A percentile compares a stretch with the other conserved stretches of the same genome.
These are phyloP conservation scores for Blastomyces parvus DNA, from an alignment of 2,329 filamentous ascomycete genomes.

Conservation along the genomic window DNA sequence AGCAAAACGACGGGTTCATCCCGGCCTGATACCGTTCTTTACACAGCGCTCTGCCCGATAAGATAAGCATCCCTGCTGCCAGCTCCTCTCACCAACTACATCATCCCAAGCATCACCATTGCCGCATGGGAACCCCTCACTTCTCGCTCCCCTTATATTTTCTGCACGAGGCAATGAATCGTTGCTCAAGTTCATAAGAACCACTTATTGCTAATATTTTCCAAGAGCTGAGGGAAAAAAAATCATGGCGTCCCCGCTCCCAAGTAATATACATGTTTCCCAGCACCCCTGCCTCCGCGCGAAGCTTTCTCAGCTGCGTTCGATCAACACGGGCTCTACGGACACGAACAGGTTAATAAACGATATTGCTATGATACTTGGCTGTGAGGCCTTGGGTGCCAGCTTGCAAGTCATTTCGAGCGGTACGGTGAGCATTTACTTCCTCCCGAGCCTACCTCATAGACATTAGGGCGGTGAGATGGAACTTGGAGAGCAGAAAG, in stretches of 20 bases:
- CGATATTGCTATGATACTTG: conserved; percentile 75
- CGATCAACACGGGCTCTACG: conserved; percentile 55
- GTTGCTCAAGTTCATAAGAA: not conserved
- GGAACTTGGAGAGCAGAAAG: not conserved
- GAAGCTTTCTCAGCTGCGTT: conserved; percentile 85
- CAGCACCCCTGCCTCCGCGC: conserved; percentile 74
- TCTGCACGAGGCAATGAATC: not conserved
- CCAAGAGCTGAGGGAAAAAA: not conserved
- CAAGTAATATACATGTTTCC: conserved; percentile 61
- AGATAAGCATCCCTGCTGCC: not conserved
- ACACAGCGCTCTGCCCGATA: not conserved
- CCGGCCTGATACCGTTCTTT: not conserved
- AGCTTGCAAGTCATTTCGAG: conserved; percentile 50
- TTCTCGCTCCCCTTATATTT: not conserved
- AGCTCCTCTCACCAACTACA: not conserved
- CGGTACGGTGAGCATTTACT: conserved; percentile 50
- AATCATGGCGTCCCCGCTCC: conserved; percentile 28
- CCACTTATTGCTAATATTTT: not conserved
- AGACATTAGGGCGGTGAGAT: not conserved
- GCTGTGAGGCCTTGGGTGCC: conserved; percentile 65
- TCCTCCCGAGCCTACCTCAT: not conserved
- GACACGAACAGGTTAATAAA: conserved; percentile 76
- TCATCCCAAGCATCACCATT: not conserved
- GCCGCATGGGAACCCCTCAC: not conserved
- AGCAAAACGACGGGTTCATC: not conserved